Percentiles rank a stretch among this genome's conserved stretches.
These are phyloP conservation scores for Exserohilum rostratum DNA, from an alignment of 2,329 filamentous ascomycete genomes.

Conservation along the genomic window DNA sequence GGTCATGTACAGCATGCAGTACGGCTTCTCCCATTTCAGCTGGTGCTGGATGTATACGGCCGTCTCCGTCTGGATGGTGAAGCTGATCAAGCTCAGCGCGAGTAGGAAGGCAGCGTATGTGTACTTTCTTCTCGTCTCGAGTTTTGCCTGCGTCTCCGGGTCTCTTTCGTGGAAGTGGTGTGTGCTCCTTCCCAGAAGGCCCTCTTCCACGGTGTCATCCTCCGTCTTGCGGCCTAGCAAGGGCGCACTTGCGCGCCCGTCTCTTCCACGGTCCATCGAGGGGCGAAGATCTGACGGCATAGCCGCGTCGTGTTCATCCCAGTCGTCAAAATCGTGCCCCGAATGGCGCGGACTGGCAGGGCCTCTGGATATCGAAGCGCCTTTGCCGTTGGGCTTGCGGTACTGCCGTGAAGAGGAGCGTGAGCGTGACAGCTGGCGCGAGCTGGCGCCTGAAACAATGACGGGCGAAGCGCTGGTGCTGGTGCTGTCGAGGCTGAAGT, in stretches of 20 bases:
- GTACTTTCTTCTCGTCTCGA: slow-evolving; percentile 80
- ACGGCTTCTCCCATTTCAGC: slow-evolving; percentile 95
- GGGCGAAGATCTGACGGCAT: slow-evolving; percentile 60
- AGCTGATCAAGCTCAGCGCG: slow-evolving; percentile 79
- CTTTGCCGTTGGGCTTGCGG: slow-evolving; percentile 8
- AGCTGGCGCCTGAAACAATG: slow-evolving; percentile 25
- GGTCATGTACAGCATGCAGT: slow-evolving; percentile 98
- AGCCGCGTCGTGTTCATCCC: slow-evolving; percentile 52
- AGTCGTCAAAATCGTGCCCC: slow-evolving; percentile 52
- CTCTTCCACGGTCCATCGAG: slow-evolving; percentile 46
- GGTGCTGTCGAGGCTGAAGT: slow-evolving; percentile 20
- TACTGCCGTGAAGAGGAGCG: slow-evolving; percentile 28
- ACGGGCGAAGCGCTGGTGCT: slow-evolving; percentile 28
- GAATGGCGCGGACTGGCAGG: slow-evolving; percentile 27
- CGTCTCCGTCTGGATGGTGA: slow-evolving; percentile 93
- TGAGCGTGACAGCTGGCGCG: slow-evolving; percentile 28
- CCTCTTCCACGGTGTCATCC: slow-evolving; percentile 47
- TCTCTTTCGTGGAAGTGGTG: slow-evolving; percentile 74
- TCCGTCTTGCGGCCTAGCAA: slow-evolving; percentile 56
- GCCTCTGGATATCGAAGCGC: slow-evolving; percentile 20
- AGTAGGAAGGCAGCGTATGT: slow-evolving; percentile 86
- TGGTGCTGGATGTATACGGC: slow-evolving; percentile 93
- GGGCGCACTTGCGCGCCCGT: slow-evolving; percentile 57
- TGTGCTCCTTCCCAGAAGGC: slow-evolving; percentile 60
- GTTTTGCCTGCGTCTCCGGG: slow-evolving; percentile 67